Conservation (phyloP, 148 eudicot species). For the Persicaria tinctoria region DNA sequence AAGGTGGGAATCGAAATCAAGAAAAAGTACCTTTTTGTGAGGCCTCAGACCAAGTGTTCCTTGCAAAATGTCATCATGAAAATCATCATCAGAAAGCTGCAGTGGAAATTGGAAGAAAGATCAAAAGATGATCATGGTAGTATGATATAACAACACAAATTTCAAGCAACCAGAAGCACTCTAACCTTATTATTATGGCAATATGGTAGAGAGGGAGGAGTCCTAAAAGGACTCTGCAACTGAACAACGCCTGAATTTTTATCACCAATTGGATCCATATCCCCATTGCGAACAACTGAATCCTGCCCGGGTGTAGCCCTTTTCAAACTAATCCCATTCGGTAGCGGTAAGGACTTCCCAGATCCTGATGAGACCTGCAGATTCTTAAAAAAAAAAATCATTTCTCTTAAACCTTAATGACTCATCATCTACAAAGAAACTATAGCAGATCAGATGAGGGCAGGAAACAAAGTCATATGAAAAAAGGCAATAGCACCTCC, state of each 20-base stretch:
- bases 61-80: slow-evolving; percentile 21
- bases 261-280: slow-evolving; percentile 20
- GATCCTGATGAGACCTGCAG: slow-evolving; percentile 4
- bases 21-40: slow-evolving; percentile 62
- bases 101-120: slow-evolving; percentile 17
- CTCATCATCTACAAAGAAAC: not conserved
- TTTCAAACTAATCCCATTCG: slow-evolving; percentile 27
- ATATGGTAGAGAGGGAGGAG: slow-evolving; percentile 82
- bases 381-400: not conserved
- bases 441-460: not conserved
- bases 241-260: slow-evolving; percentile 20
- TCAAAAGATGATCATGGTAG: slow-evolving; percentile 7
- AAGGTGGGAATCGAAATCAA: not conserved
- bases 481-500: slow-evolving; percentile 17
- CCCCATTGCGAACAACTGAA: slow-evolving; percentile 17
- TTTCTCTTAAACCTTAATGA: not conserved
- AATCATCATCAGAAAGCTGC: slow-evolving; percentile 41
- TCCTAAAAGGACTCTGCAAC: slow-evolving; percentile 62
- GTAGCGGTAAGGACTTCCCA: slow-evolving; percentile 25
- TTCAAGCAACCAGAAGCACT: not conserved
- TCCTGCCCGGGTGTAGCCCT: slow-evolving; percentile 20
- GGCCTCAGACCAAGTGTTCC: slow-evolving; percentile 52
- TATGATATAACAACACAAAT: not conserved
- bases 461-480: not conserved
- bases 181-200: slow-evolving; percentile 66